Evolutionary conservation across 2,329 filamentous ascomycete species (phyloP).

Genomic region (Hortaea werneckii): DNA sequence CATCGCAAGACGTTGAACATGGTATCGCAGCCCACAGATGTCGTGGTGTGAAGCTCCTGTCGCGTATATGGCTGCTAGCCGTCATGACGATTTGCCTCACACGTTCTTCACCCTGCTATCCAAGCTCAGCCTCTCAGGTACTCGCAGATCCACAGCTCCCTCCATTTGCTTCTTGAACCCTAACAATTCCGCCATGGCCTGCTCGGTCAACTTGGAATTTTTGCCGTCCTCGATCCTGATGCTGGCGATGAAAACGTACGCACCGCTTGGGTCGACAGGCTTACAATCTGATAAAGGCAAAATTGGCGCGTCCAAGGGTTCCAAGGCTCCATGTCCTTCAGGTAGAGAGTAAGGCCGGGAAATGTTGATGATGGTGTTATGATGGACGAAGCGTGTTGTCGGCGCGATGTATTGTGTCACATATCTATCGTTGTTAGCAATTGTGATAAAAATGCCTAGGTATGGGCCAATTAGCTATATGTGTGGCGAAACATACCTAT

Average conservation of each 20-base stretch:
- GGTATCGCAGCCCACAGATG: too few species aligned
- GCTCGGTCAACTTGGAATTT: constrained; percentile 44
- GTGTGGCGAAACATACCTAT: constrained; percentile 30
- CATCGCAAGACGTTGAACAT: too few species aligned
- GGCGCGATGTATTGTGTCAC: constrained; percentile 45
- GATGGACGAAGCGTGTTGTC: constrained; percentile 48
- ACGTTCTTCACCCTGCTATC: constrained; percentile 45
- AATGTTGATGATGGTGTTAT: constrained; percentile 47
- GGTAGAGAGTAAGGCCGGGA: constrained; percentile 42
- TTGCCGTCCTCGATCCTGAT: constrained; percentile 47
- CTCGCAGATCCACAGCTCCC: constrained; percentile 46
- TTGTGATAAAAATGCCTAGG: not conserved
- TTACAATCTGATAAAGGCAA: constrained; percentile 33
- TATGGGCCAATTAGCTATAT: not conserved
- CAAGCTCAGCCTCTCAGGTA: constrained; percentile 48
- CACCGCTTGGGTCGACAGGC: constrained; percentile 46
- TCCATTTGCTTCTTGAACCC: constrained; percentile 46
- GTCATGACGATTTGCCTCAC: not conserved
- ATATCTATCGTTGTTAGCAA: constrained; percentile 6
- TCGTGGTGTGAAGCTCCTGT: too few species aligned
- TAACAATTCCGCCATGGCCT: constrained; percentile 45
- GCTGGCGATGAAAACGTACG: constrained; percentile 48
- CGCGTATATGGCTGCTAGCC: too few species aligned
- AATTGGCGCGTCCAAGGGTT: constrained; percentile 27
- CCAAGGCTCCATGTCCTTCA: constrained; percentile 9